Evolutionary conservation across 148 eudicot species (phyloP).

Genomic region (Pouteria glomerata): DNA sequence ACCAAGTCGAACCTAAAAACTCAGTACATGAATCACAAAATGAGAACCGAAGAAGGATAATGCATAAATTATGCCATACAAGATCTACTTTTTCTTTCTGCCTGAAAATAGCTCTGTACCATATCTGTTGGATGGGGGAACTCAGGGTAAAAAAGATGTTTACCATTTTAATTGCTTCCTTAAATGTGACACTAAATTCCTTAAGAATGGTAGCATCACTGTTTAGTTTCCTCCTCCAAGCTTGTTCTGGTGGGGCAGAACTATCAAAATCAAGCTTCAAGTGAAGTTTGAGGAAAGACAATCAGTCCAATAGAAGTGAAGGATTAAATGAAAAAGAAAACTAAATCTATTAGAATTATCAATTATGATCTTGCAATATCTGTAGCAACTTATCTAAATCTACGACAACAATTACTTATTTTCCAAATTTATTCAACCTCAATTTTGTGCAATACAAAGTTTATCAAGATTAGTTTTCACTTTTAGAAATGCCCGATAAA

Average conservation of each 20-base stretch:
- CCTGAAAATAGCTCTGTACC: not conserved
- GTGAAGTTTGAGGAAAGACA: not conserved
- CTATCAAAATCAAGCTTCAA: conserved; percentile 85
- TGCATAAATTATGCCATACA: not conserved
- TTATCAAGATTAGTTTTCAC: not conserved
- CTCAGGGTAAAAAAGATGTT: conserved; percentile 1
- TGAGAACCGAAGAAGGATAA: not conserved
- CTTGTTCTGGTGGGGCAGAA: conserved; percentile 89
- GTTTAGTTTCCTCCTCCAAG: conserved; percentile 92
- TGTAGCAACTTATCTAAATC: not conserved
- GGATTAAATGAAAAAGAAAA: not conserved
- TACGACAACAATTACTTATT: not conserved
- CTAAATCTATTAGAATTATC: not conserved
- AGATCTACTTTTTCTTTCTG: not conserved
- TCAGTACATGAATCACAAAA: conserved; percentile 5
- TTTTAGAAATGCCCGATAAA: not conserved
- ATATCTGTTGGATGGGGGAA: too few relatives aligned
- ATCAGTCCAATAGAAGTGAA: conserved; percentile 7
- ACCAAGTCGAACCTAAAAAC: conserved; percentile 74
- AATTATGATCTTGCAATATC: not conserved
- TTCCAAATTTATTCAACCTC: not conserved
- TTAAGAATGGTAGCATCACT: conserved; percentile 86
- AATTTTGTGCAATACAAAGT: not conserved
- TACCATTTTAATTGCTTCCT: conserved; percentile 92
- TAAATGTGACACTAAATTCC: conserved; percentile 89